Conservation (phyloP, 140 eudicot species). For the Senecio squalidus region DNA sequence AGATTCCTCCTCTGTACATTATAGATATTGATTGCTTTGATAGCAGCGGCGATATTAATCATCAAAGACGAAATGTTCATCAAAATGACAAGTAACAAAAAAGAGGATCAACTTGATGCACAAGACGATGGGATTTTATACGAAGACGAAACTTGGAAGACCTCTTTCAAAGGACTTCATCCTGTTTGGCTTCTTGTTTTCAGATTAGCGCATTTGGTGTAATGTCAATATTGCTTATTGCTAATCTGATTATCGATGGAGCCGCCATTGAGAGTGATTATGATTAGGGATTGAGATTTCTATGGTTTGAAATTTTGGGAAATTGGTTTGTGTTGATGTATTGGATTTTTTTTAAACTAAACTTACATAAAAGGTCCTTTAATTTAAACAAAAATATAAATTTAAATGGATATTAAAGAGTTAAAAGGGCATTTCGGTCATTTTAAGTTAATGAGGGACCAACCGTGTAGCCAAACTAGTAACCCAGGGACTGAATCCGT, state of each 20-base stretch:
- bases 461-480: too few species aligned
- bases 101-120: conserved; percentile 21
- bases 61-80: conserved; percentile 55
- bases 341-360: too few species aligned
- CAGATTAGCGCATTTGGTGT: conserved; percentile 55
- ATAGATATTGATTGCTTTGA: conserved; percentile 44
- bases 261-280: too few species aligned
- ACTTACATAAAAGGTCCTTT: too few species aligned
- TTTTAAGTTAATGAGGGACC: too few species aligned
- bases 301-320: too few species aligned
- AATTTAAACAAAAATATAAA: too few species aligned
- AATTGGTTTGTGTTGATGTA: too few species aligned
- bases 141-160: conserved; percentile 69
- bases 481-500: too few species aligned
- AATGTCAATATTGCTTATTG: conserved; percentile 47
- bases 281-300: too few species aligned
- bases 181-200: conserved; percentile 67
- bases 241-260: conserved; percentile 35
- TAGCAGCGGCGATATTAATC: conserved; percentile 33
- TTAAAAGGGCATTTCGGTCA: too few species aligned
- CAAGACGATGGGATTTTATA: conserved; percentile 45
- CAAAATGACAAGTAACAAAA: conserved; percentile 21
- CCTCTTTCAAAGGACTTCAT: conserved; percentile 51
- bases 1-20: conserved; percentile 72
- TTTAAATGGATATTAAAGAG: too few species aligned